phyloP scores from a whole-genome alignment of 805 yeast species.

The Lachancea waltii region DNA sequence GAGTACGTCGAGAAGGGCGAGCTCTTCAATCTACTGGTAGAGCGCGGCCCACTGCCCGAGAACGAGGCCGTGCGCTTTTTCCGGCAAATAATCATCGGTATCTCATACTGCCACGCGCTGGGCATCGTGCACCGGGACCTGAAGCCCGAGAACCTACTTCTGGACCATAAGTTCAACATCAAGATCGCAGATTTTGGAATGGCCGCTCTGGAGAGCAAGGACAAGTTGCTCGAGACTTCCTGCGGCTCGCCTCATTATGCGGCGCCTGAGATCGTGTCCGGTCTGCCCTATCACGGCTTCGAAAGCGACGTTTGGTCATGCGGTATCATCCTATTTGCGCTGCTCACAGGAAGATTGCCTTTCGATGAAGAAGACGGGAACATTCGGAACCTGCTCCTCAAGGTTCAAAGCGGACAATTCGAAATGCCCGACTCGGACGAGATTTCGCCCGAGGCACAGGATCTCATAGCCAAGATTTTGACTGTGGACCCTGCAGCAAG shows the following conservation, averaged over 20 bases:
- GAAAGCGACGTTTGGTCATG: constrained; percentile 98
- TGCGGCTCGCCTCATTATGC: constrained; percentile 99
- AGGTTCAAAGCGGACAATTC: constrained; percentile 87
- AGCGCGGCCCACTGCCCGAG: constrained; percentile 82
- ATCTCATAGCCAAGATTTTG: constrained; percentile 73
- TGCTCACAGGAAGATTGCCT: constrained; percentile 90
- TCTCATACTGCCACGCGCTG: constrained; percentile 76
- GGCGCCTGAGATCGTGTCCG: constrained; percentile 95
- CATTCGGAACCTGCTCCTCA: constrained; percentile 75
- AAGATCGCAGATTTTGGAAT: constrained; percentile 98
- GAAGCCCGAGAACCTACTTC: constrained; percentile 71
- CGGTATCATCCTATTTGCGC: constrained; percentile 90
- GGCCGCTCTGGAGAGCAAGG: constrained; percentile 91
- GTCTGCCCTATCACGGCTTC: constrained; percentile 90
- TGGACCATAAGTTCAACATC: constrained; percentile 80
- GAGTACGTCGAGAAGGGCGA: constrained; percentile 99
- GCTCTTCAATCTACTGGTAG: constrained; percentile 83
- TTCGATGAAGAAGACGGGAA: constrained; percentile 84
- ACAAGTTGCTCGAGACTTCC: constrained; percentile 79
- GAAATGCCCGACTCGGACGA: constrained; percentile 72
- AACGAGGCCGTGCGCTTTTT: constrained; percentile 86
- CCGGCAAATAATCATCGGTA: constrained; percentile 77
- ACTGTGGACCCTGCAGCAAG: constrained; percentile 75
- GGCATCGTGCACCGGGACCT: constrained; percentile 86
- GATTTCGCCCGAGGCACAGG: constrained; percentile 78